phyloP scores from a whole-genome alignment of 2,329 filamentous ascomycete genomes.

The Hypomyces rosellus region DNA sequence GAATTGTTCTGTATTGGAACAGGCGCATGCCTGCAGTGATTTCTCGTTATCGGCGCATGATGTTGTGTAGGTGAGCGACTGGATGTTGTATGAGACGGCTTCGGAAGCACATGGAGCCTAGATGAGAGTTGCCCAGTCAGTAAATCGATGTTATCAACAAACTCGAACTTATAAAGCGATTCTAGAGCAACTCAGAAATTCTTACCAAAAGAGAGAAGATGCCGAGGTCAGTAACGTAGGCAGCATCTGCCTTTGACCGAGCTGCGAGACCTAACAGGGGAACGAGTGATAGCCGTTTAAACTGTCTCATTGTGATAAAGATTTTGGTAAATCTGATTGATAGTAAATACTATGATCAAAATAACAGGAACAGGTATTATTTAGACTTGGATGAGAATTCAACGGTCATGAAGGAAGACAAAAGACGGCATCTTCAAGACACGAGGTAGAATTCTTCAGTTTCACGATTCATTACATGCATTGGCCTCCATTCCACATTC shows the following conservation, averaged over 20 bases:
- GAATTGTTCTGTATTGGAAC: constrained; percentile 39
- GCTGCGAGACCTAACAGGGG: constrained; percentile 1
- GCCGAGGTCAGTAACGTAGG: constrained; percentile 39
- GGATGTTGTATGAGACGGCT: constrained; percentile 40
- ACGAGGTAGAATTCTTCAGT: background rate
- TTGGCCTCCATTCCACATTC: background rate
- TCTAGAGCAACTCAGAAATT: too few relatives aligned
- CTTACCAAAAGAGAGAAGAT: constrained; percentile 36
- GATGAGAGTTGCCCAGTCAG: constrained; percentile 16
- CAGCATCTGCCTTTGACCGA: constrained; percentile 19
- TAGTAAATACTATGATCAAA: too few relatives aligned
- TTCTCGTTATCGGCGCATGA: constrained; percentile 37
- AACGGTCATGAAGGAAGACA: too few relatives aligned
- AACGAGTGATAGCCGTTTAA: constrained; percentile 2
- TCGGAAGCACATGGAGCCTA: constrained; percentile 46
- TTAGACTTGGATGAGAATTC: too few relatives aligned
- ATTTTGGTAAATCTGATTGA: background rate
- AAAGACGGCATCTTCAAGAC: too few relatives aligned
- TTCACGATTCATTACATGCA: background rate
- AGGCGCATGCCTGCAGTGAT: constrained; percentile 46
- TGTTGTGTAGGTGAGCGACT: constrained; percentile 32
- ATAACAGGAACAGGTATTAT: too few relatives aligned
- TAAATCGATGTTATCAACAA: background rate
- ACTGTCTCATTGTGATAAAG: constrained; percentile 3
- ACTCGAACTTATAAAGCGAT: background rate